phyloP scores from a whole-genome alignment of 2,329 filamentous ascomycete species.

The Scedosporium apiospermum region DNA sequence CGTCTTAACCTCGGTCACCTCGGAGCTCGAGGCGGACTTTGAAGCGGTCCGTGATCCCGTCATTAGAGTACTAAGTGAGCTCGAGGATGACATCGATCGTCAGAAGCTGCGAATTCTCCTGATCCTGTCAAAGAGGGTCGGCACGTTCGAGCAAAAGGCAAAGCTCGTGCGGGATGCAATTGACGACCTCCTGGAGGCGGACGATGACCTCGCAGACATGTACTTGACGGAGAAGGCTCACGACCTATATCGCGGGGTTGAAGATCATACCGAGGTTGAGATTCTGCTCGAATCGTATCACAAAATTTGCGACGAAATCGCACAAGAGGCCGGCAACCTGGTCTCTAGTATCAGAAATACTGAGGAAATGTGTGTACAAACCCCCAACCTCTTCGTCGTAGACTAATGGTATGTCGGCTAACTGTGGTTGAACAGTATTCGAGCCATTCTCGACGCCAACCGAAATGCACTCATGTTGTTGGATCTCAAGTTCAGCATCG shows the following conservation, averaged over 20 bases:
- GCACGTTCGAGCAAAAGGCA: constrained; percentile 95
- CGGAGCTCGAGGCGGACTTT: constrained; percentile 86
- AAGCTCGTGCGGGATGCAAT: constrained; percentile 90
- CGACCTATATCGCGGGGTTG: constrained; percentile 61
- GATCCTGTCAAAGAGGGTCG: constrained; percentile 89
- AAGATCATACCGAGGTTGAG: constrained; percentile 94
- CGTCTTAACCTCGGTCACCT: constrained; percentile 86
- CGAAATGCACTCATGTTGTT: constrained; percentile 96
- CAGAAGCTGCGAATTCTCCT: constrained; percentile 86
- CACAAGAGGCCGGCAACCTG: constrained; percentile 86
- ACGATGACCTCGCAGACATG: constrained; percentile 91
- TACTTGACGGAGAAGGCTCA: constrained; percentile 84
- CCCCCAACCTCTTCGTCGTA: not conserved
- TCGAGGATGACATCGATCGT: constrained; percentile 94
- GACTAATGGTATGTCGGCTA: constrained; percentile 7
- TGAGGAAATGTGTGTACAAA: constrained; percentile 75
- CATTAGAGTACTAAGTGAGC: constrained; percentile 74
- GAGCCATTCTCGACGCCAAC: constrained; percentile 94
- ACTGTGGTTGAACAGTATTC: constrained; percentile 51
- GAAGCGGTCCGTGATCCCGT: constrained; percentile 89
- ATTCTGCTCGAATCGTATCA: constrained; percentile 96
- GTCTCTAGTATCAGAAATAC: constrained; percentile 95
- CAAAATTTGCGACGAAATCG: constrained; percentile 95
- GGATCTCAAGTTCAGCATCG: constrained; percentile 92
- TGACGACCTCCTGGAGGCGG: constrained; percentile 88